These are phyloP conservation scores for Paspalum vaginatum DNA, from an alignment of 176 grass and related monocot species.

Conservation along the genomic window DNA sequence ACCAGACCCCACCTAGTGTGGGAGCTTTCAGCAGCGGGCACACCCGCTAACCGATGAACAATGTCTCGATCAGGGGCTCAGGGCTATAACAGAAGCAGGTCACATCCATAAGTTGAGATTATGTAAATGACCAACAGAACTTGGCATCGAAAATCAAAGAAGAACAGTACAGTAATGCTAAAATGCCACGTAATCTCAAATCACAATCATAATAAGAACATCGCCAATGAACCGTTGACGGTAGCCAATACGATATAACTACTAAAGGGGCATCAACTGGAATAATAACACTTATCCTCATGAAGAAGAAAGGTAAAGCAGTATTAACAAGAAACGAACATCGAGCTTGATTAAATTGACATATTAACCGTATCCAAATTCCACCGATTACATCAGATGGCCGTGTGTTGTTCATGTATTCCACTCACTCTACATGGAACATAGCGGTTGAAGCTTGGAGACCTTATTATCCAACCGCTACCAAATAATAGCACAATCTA, in stretches of 20 bases:
- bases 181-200: not conserved
- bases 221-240: not conserved
- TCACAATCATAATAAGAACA: not conserved
- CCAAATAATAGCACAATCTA: slow-evolving; percentile 19
- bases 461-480: slow-evolving; percentile 23
- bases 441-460: not conserved
- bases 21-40: too few relatives aligned
- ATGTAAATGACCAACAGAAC: not conserved
- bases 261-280: not conserved
- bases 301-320: not conserved
- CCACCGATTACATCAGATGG: not conserved
- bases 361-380: slow-evolving; percentile 24
- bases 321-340: not conserved
- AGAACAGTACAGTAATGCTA: not conserved
- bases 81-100: not conserved
- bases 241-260: not conserved
- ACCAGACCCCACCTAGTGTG: too few relatives aligned
- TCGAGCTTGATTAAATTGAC: not conserved
- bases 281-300: not conserved
- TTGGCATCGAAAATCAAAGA: not conserved
- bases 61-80: too few relatives aligned
- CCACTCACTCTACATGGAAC: slow-evolving; percentile 20
- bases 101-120: not conserved
- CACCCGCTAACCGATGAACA: not conserved
- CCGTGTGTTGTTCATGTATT: slow-evolving; percentile 22